Percentiles rank a stretch among this genome's conserved stretches.
Evolutionary conservation across 768 basidiomycete genomes (phyloP).

Genomic region (Cystobasidiopsis lactophilus): DNA sequence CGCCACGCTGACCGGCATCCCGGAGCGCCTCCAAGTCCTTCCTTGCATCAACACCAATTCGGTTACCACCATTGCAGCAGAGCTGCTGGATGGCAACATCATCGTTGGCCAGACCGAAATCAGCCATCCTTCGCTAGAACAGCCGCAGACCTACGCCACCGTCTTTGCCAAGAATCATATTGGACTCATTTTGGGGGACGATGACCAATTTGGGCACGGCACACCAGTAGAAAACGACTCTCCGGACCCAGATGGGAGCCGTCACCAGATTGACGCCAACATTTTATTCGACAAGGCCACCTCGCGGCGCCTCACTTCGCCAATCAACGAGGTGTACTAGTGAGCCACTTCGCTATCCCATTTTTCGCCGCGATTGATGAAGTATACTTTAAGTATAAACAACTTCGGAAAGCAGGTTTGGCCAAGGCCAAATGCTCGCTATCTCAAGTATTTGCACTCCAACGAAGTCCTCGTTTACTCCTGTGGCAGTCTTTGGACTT

Average conservation of each 20-base stretch:
- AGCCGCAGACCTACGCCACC: neutral
- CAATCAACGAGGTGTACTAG: neutral
- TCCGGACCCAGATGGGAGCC: slow-evolving; percentile 20
- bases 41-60: slow-evolving; percentile 86
- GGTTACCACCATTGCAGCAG: slow-evolving; percentile 77
- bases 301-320: neutral
- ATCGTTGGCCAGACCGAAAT: slow-evolving; percentile 86
- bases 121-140: slow-evolving; percentile 45
- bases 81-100: slow-evolving; percentile 47
- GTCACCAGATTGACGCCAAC: slow-evolving; percentile 77
- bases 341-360: neutral
- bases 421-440: slow-evolving; percentile 65
- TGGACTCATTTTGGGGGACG: slow-evolving; percentile 15
- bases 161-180: slow-evolving; percentile 2
- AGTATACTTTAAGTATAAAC: neutral
- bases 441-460: slow-evolving; percentile 38
- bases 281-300: slow-evolving; percentile 31
- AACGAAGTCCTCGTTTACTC: slow-evolving; percentile 64
- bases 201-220: slow-evolving; percentile 17
- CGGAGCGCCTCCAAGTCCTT: slow-evolving; percentile 53
- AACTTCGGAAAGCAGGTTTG: slow-evolving; percentile 33
- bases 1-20: slow-evolving; percentile 70
- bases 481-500: slow-evolving; percentile 86
- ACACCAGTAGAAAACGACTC: slow-evolving; percentile 35
- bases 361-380: neutral